phyloP scores from a whole-genome alignment of 305 asterid genomes.

The Rubia balearica region DNA sequence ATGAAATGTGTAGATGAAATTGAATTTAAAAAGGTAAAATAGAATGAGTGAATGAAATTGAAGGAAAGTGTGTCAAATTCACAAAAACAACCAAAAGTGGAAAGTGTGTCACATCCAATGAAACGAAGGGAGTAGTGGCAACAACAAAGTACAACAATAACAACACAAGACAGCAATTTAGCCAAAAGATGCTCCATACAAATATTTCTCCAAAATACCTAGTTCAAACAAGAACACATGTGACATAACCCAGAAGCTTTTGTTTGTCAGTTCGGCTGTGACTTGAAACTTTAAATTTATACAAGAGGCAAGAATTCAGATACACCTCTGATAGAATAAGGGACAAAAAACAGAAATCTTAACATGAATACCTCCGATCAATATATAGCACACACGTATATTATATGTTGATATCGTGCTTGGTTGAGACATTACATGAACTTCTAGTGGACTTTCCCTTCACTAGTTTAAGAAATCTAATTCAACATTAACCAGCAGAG shows the following conservation, averaged over 20 bases:
- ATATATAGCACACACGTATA: not conserved
- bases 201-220: not conserved
- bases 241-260: not conserved
- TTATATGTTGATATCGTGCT: not conserved
- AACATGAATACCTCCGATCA: not conserved
- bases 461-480: not conserved
- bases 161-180: not conserved
- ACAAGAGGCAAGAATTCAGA: not conserved
- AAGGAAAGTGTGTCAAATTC: no score
- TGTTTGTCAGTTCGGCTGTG: not conserved
- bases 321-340: not conserved
- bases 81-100: no score
- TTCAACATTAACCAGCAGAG: not conserved
- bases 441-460: not conserved
- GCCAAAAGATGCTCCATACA: not conserved
- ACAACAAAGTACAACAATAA: not conserved
- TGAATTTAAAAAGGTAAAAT: no score
- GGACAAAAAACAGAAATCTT: not conserved
- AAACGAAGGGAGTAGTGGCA: no score
- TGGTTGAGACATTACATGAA: not conserved
- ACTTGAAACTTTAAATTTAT: no score
- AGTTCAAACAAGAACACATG: not conserved
- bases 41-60: no score
- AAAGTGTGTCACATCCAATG: no score
- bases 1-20: no score